A percentile compares a stretch with the other conserved stretches of the same genome.
phyloP scores from a whole-genome alignment of 2,329 filamentous ascomycete genomes.

The Apiospora koreana region DNA sequence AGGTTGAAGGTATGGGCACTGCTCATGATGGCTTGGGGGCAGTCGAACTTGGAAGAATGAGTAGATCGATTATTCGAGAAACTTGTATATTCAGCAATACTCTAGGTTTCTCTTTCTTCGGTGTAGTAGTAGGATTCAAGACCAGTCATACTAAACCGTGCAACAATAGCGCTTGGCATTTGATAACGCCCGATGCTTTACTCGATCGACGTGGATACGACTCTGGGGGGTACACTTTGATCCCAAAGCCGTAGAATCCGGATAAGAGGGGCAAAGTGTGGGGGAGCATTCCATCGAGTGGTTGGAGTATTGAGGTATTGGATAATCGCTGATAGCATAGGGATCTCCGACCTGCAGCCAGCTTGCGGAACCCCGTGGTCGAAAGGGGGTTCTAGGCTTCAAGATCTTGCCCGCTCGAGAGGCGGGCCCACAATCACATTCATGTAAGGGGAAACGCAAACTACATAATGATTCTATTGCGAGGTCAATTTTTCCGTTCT shows the following conservation, averaged over 20 bases:
- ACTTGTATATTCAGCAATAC: background rate
- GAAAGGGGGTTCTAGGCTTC: background rate
- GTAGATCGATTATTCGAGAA: background rate
- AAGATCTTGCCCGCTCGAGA: background rate
- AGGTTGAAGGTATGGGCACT: background rate
- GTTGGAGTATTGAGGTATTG: background rate
- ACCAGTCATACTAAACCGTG: background rate
- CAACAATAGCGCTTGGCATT: background rate
- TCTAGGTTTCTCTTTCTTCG: background rate
- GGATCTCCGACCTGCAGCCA: background rate
- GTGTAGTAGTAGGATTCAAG: background rate
- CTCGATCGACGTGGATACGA: background rate
- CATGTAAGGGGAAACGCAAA: background rate
- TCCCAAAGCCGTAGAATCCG: slow-evolving; percentile 10
- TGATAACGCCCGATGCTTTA: too few relatives aligned
- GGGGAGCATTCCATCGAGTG: background rate
- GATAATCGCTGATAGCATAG: background rate
- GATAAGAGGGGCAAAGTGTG: background rate
- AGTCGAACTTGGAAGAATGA: background rate
- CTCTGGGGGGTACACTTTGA: background rate
- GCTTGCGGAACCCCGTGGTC: background rate
- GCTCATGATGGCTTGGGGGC: background rate
- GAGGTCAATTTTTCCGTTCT: background rate
- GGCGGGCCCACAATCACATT: background rate
- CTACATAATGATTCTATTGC: background rate